Conservation (phyloP, 208 protist genomes). For the Acanthamoeba culbertsoni region DNA sequence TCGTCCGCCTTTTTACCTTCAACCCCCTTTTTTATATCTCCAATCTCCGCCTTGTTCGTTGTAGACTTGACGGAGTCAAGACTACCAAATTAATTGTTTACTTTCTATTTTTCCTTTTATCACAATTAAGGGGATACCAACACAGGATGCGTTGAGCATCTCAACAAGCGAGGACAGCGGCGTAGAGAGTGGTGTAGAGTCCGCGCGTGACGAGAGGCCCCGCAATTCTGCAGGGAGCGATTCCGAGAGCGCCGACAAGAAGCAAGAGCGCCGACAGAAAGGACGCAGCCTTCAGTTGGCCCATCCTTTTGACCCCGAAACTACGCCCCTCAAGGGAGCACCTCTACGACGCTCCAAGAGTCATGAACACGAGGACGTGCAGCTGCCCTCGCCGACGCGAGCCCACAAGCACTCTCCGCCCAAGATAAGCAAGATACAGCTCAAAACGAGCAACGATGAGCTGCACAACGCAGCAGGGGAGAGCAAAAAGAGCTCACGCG, state of each 20-base stretch:
- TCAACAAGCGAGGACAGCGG: neutral
- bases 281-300: neutral
- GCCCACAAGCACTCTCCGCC: neutral
- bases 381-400: neutral
- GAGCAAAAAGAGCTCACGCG: neutral
- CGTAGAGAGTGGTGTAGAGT: neutral
- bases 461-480: neutral
- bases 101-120: neutral
- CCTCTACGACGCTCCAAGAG: neutral
- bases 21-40: neutral
- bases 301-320: neutral
- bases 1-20: neutral
- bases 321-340: neutral
- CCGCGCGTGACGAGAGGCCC: neutral
- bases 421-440: neutral
- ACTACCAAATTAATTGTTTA: neutral
- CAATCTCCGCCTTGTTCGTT: neutral
- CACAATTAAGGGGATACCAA: neutral
- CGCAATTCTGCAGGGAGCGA: neutral
- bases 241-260: neutral
- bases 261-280: neutral
- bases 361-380: neutral
- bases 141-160: too few relatives aligned
- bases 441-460: neutral
- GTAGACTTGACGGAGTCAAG: neutral